Conservation (phyloP, 1,284 basidiomycete genomes). For the Boletus hoseneyae region DNA sequence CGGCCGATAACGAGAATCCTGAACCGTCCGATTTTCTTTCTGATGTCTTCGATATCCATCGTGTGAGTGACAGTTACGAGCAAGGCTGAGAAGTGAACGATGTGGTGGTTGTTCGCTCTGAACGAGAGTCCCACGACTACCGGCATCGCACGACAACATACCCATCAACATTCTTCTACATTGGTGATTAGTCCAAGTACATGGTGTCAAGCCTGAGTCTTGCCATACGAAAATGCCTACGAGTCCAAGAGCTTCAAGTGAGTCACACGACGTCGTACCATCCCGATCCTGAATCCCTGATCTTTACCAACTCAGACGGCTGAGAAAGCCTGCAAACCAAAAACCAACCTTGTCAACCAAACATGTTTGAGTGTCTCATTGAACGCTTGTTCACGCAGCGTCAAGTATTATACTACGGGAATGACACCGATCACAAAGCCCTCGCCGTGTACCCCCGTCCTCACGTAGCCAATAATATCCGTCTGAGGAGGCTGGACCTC, state of each 20-base stretch:
- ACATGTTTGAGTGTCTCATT: slow-evolving; percentile 24
- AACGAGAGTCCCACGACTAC: too few relatives aligned
- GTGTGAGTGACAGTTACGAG: too few relatives aligned
- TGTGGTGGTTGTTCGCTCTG: too few relatives aligned
- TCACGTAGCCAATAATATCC: slow-evolving; percentile 71
- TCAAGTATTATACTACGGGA: slow-evolving; percentile 52
- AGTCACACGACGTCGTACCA: slow-evolving; percentile 44
- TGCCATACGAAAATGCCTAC: slow-evolving; percentile 6
- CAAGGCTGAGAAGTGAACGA: too few relatives aligned
- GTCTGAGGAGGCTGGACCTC: slow-evolving; percentile 40
- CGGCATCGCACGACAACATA: too few relatives aligned
- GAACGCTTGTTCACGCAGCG: slow-evolving; percentile 48
- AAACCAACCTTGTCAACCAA: background rate
- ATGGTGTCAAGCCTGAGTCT: too few relatives aligned
- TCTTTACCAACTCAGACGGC: slow-evolving; percentile 40
- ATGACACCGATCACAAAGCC: slow-evolving; percentile 75
- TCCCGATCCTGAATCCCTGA: slow-evolving; percentile 48
- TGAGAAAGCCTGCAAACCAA: slow-evolving; percentile 15
- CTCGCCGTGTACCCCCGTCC: too few relatives aligned
- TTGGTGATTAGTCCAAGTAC: too few relatives aligned
- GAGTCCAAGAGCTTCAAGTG: slow-evolving; percentile 36
- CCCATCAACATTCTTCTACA: too few relatives aligned
- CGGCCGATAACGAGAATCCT: too few relatives aligned
- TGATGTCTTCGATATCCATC: too few relatives aligned
- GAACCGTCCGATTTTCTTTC: too few relatives aligned